Evolutionary conservation across 495 filamentous ascomycete genomes (phyloP).

Genomic region (Hypoxylon subgilvum): DNA sequence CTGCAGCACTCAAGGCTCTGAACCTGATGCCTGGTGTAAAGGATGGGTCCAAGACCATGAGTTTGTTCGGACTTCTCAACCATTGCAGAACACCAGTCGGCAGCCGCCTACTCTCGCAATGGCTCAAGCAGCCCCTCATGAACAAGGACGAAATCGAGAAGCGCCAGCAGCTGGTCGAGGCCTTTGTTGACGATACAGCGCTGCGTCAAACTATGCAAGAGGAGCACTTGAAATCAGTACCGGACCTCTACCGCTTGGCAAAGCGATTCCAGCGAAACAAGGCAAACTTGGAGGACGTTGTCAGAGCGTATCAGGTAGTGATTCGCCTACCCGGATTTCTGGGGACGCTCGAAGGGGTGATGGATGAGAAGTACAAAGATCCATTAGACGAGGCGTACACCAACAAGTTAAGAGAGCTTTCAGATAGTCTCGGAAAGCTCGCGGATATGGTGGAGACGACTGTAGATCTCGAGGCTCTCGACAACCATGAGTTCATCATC

Average conservation of each 20-base stretch:
- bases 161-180: constrained; percentile 92
- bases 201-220: constrained; percentile 97
- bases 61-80: constrained; percentile 89
- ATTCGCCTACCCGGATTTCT: constrained; percentile 92
- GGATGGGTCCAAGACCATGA: constrained; percentile 98
- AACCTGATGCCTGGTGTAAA: constrained; percentile 96
- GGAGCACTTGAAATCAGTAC: constrained; percentile 90
- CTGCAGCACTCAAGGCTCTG: constrained; percentile 88
- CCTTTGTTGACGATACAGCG: constrained; percentile 92
- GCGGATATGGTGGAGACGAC: constrained; percentile 99
- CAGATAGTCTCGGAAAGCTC: constrained; percentile 80
- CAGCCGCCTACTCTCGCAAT: constrained; percentile 88
- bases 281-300: constrained; percentile 93
- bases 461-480: constrained; percentile 91
- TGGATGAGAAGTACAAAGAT: constrained; percentile 92
- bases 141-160: constrained; percentile 85
- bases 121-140: constrained; percentile 99
- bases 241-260: constrained; percentile 89
- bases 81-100: constrained; percentile 97
- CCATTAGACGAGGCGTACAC: constrained; percentile 89
- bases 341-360: constrained; percentile 84
- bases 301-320: constrained; percentile 90
- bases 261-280: constrained; percentile 92
- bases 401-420: constrained; percentile 74
- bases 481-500: constrained; percentile 98